Percentiles rank a stretch among this genome's conserved stretches.
phyloP scores from a whole-genome alignment of 768 basidiomycete species.

The Trametes gibbosa region DNA sequence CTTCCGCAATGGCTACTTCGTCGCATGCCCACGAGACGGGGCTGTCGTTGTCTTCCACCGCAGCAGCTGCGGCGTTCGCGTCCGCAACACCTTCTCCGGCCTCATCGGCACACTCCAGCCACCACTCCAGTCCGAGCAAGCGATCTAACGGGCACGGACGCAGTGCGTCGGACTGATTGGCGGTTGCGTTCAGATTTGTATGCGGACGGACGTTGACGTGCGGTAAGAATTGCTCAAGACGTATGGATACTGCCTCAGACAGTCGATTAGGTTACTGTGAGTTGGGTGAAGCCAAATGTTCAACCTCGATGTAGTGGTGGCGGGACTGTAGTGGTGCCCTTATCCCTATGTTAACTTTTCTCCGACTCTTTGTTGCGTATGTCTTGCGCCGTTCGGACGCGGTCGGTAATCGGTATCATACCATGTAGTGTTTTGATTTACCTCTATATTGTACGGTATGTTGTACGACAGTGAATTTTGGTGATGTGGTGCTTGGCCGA shows the following conservation, averaged over 20 bases:
- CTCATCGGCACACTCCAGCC: background rate
- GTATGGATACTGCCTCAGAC: background rate
- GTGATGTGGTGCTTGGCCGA: too few species aligned
- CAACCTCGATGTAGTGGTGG: background rate
- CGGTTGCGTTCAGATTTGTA: background rate
- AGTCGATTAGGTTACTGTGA: background rate
- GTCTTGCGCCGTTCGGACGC: background rate
- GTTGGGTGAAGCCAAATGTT: background rate
- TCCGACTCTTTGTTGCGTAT: background rate
- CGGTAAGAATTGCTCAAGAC: slow-evolving; percentile 2
- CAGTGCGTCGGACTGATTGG: slow-evolving; percentile 2
- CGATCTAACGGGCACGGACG: slow-evolving; percentile 6
- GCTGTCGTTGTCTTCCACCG: slow-evolving; percentile 13
- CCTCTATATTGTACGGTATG: background rate
- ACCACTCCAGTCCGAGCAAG: slow-evolving; percentile 16
- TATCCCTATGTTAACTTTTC: background rate
- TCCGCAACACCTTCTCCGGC: slow-evolving; percentile 15
- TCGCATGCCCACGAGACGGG: slow-evolving; percentile 11
- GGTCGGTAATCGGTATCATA: slow-evolving; percentile 1
- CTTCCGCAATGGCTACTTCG: slow-evolving; percentile 8
- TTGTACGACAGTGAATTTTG: background rate
- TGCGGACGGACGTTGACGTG: background rate
- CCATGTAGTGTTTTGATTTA: slow-evolving; percentile 6
- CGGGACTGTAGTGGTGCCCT: background rate
- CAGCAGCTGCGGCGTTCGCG: slow-evolving; percentile 14